Evolutionary conservation across 2,329 filamentous ascomycete species (phyloP).

Genomic region (Talaromyces sp.): DNA sequence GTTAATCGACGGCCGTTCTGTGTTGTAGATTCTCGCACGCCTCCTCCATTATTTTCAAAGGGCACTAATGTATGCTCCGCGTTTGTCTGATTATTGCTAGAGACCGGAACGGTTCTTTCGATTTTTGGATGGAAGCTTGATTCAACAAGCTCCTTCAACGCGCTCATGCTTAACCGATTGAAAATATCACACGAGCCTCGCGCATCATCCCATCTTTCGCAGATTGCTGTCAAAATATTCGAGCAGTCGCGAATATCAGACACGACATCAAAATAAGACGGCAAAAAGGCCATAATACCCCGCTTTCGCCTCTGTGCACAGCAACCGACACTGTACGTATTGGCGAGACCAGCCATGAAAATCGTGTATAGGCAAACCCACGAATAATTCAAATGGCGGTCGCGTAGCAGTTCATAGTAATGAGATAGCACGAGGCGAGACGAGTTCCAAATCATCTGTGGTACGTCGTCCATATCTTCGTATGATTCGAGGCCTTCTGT

Average conservation of each 20-base stretch:
- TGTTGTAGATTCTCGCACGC: not conserved
- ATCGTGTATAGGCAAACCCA: constrained; percentile 17
- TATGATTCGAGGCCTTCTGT: not conserved
- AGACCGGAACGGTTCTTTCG: not conserved
- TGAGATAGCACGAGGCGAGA: constrained; percentile 2
- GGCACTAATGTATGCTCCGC: not conserved
- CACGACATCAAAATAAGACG: constrained; percentile 10
- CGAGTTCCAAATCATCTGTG: constrained; percentile 6
- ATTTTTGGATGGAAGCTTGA: not conserved
- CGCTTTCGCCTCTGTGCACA: constrained; percentile 8
- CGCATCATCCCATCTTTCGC: constrained; percentile 16
- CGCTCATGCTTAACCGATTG: constrained; percentile 11
- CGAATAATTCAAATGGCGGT: constrained; percentile 16
- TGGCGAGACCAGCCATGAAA: constrained; percentile 16
- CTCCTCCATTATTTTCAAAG: not conserved
- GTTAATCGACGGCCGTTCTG: not conserved
- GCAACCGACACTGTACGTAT: constrained; percentile 14
- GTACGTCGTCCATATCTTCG: constrained; percentile 5
- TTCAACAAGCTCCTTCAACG: constrained; percentile 7
- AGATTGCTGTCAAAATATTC: constrained; percentile 17
- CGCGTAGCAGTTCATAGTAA: constrained; percentile 12
- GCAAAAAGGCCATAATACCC: constrained; percentile 6
- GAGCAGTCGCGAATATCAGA: constrained; percentile 15
- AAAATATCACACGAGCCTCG: constrained; percentile 12
- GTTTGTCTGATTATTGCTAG: not conserved